Evolutionary conservation across 495 filamentous ascomycete genomes (phyloP), one percentile per base, ranked within the genome.

Genomic region (Hypoxylon lenormandii): DNA sequence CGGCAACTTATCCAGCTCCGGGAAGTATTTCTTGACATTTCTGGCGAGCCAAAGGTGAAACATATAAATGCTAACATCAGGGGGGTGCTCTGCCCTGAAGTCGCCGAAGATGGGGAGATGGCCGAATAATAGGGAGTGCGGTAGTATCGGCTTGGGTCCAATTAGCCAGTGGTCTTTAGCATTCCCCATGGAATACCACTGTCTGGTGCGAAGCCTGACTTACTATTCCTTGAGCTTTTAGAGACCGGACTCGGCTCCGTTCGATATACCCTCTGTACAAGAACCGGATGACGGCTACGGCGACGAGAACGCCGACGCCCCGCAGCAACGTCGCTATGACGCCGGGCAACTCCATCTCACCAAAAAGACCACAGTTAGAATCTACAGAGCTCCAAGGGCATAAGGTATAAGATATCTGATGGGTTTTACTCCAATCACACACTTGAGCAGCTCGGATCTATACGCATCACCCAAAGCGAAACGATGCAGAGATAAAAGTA

Each of bases 11-110:
- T 70, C 67, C 42, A 37, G 45, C 11, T 55, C 69, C 2, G 77
- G 77, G 26, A 78, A 79, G 52, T 76, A 72, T 28, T 61, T 73
- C 21, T 64, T 52, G 48, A 61, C 57, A 51, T 76, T 74, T 28
- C 22, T 48, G 37, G 37, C 53, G 3, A 76, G 63, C 72, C 72
- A 74, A 3, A 6, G 7, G 52, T 76, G 66, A 19, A 76, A 62
- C 28, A 52, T 8, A 23, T 74, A 72, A 11, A 70, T 68, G 22
- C 74, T 74, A 13, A 68, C 62, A 67, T 76, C 74, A 12, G 66
- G 38, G 33, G 74, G 72, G 43, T 66, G 59, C 8, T 53, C 65
- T 12, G 42, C 57, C 18, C 63, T 59, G 54, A 72, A 74, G 42
- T 70, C 62, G 6, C 21, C 66, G 18, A 76, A 66, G 38, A 76